Conservation (phyloP, 331 rosid genomes). For the Prunus yedoensis region DNA sequence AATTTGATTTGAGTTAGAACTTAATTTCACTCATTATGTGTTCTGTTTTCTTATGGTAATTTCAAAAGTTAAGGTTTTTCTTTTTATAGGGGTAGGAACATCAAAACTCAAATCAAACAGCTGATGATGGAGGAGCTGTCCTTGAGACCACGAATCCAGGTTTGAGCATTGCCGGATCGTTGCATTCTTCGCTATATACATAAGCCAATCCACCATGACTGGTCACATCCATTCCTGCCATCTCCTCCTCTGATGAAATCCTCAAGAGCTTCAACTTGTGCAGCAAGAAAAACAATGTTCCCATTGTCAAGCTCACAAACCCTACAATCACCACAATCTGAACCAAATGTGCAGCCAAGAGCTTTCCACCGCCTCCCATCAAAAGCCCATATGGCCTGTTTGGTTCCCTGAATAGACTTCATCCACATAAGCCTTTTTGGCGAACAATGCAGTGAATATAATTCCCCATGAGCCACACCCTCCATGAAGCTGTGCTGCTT, state of each 20-base stretch:
- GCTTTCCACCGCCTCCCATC: slow-evolving; percentile 56
- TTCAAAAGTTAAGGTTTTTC: too few relatives aligned
- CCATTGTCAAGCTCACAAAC: slow-evolving; percentile 69
- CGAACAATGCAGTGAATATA: slow-evolving; percentile 58
- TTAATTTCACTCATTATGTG: too few relatives aligned
- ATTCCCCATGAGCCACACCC: slow-evolving; percentile 76
- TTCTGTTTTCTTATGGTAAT: too few relatives aligned
- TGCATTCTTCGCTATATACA: slow-evolving; percentile 28
- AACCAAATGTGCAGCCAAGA: slow-evolving; percentile 54
- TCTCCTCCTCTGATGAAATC: slow-evolving; percentile 51
- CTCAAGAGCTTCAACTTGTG: slow-evolving; percentile 47
- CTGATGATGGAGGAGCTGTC: background rate
- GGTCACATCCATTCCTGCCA: slow-evolving; percentile 66
- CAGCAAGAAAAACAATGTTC: slow-evolving; percentile 44
- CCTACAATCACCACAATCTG: slow-evolving; percentile 40
- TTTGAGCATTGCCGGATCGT: background rate
- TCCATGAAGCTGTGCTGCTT: slow-evolving; percentile 67
- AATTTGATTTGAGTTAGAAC: too few relatives aligned
- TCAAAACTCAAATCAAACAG: slow-evolving; percentile 14
- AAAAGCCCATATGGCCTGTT: slow-evolving; percentile 53
- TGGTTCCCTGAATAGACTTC: slow-evolving; percentile 39
- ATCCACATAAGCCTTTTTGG: slow-evolving; percentile 43
- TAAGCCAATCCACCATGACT: slow-evolving; percentile 68
- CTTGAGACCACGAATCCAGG: background rate
- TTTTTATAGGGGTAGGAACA: background rate